phyloP scores from a whole-genome alignment of 345 rosid species.

The Acer campestre region DNA sequence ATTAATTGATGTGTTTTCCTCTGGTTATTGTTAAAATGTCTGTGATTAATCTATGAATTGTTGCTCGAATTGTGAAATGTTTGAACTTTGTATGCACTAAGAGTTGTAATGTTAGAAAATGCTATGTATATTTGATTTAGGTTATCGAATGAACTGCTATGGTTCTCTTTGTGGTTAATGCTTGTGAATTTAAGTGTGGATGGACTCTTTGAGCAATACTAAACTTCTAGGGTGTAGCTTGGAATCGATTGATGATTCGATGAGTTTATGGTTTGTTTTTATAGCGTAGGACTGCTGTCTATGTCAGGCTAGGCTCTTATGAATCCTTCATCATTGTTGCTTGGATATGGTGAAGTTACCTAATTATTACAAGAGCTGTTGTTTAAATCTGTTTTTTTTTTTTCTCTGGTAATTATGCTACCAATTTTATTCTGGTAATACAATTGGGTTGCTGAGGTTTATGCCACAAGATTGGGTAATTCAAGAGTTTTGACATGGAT shows the following conservation, averaged over 20 bases:
- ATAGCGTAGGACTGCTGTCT: not conserved
- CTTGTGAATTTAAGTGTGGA: not conserved
- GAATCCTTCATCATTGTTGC: not conserved
- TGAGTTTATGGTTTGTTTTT: constrained; percentile 1
- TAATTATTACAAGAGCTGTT: too few species aligned
- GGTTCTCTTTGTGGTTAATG: not conserved
- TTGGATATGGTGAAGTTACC: not conserved
- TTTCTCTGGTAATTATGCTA: not conserved
- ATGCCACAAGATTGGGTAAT: not conserved
- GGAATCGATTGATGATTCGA: not conserved
- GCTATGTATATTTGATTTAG: not conserved
- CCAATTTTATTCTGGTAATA: not conserved
- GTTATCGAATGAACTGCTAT: not conserved
- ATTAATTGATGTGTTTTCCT: too few species aligned
- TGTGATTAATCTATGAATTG: too few species aligned
- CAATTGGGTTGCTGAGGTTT: not conserved
- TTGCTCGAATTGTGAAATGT: not conserved
- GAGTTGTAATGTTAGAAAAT: not conserved
- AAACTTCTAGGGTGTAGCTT: not conserved
- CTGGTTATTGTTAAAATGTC: too few species aligned
- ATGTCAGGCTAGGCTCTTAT: not conserved
- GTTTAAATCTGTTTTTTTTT: not conserved
- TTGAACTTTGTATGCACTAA: not conserved
- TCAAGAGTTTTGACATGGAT: too few species aligned
- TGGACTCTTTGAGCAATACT: not conserved